A percentile compares a stretch with the other conserved stretches of the same genome.
Conservation (phyloP, 1,284 basidiomycete species). For the Cystobasidium sp. region DNA sequence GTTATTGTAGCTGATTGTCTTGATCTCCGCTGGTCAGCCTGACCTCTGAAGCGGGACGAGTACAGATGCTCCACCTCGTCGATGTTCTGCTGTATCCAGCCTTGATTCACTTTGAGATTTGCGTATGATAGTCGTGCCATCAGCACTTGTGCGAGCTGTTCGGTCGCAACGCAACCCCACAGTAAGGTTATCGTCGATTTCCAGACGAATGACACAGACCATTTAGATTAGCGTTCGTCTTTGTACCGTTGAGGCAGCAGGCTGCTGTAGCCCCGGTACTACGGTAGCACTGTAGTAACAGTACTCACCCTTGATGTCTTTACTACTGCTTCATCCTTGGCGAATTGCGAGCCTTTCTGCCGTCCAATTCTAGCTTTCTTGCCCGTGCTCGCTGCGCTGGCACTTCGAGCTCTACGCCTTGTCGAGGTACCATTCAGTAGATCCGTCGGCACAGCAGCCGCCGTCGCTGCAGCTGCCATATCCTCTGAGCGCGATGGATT, state of each 20-base stretch:
- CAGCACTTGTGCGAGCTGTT: conserved; percentile 24
- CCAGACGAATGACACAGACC: not conserved
- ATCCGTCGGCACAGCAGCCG: too few species aligned
- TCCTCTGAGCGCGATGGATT: too few species aligned
- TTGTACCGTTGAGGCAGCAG: too few species aligned
- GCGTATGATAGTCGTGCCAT: conserved; percentile 40
- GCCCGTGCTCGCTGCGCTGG: not conserved
- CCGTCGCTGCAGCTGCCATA: too few species aligned
- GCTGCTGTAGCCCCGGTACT: too few species aligned
- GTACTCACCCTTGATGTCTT: conserved; percentile 20
- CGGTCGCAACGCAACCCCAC: not conserved
- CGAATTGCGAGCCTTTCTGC: not conserved
- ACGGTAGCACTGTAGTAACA: not conserved
- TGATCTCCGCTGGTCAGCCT: conserved; percentile 1
- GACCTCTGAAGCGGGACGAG: conserved; percentile 29
- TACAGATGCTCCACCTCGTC: conserved; percentile 45
- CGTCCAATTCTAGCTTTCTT: not conserved
- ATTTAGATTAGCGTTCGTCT: not conserved
- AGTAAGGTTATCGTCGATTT: not conserved
- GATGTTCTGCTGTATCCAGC: conserved; percentile 41
- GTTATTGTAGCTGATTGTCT: not conserved
- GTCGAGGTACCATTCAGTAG: not conserved
- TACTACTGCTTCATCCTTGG: not conserved
- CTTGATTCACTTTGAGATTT: conserved; percentile 38
- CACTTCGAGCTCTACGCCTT: not conserved